A percentile compares a stretch with the other conserved stretches of the same genome.
Evolutionary conservation across 2,329 filamentous ascomycete species (phyloP).

Genomic region (Orbilia ellipsospora): DNA sequence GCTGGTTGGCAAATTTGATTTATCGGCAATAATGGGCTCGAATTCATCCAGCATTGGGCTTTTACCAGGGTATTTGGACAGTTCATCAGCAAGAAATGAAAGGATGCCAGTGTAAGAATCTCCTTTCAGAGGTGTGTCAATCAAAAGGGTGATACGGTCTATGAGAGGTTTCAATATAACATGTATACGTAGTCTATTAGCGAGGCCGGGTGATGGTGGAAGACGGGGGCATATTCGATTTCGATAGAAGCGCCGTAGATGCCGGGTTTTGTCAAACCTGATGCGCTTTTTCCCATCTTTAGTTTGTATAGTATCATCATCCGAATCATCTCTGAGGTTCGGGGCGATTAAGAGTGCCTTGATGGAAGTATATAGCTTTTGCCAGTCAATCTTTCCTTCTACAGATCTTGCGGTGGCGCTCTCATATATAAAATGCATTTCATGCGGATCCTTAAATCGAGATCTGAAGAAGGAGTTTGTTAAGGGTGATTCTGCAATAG

Average conservation of each 20-base stretch:
- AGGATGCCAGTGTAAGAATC: conserved; percentile 47
- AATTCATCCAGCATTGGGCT: conserved; percentile 38
- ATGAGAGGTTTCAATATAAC: conserved; percentile 53
- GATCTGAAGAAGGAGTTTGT: conserved; percentile 54
- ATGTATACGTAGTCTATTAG: conserved; percentile 52
- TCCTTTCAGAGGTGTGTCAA: conserved; percentile 43
- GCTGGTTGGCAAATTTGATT: conserved; percentile 34
- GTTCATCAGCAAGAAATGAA: conserved; percentile 35
- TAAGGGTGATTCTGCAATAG: conserved; percentile 48
- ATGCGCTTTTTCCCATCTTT: conserved; percentile 39
- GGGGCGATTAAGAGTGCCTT: conserved; percentile 43
- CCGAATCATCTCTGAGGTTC: conserved; percentile 34
- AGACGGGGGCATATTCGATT: conserved; percentile 48
- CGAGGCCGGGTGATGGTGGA: conserved; percentile 46
- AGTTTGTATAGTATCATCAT: conserved; percentile 21
- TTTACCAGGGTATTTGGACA: conserved; percentile 38
- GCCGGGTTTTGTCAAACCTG: conserved; percentile 32
- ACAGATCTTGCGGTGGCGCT: conserved; percentile 34
- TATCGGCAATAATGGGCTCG: conserved; percentile 30
- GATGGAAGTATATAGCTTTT: conserved; percentile 40
- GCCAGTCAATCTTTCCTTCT: conserved; percentile 51
- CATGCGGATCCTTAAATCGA: conserved; percentile 51
- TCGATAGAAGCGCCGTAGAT: conserved; percentile 48
- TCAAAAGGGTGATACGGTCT: conserved; percentile 45
- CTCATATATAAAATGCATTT: conserved; percentile 54